phyloP scores from a whole-genome alignment of 2,329 filamentous ascomycete genomes.

The Helicocarpus griseus region DNA sequence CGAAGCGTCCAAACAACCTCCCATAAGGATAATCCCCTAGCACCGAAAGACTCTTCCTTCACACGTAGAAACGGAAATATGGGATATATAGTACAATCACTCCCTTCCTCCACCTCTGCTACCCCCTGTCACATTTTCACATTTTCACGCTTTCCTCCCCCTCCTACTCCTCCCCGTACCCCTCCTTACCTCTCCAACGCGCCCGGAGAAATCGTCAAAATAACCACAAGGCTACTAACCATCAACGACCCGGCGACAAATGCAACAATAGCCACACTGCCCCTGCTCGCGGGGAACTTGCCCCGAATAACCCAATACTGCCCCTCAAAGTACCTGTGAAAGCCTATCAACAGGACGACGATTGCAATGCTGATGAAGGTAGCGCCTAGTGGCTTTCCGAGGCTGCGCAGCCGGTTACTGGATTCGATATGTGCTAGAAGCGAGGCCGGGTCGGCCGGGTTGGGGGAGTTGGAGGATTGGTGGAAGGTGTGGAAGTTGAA shows the following conservation, averaged over 20 bases:
- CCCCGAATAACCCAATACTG: slow-evolving; percentile 59
- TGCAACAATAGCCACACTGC: slow-evolving; percentile 51
- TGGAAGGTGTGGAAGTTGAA: neutral
- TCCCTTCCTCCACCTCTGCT: no score
- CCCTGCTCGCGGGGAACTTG: slow-evolving; percentile 55
- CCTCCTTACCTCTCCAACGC: slow-evolving; percentile 6
- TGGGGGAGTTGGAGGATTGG: neutral
- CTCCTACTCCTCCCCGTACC: neutral
- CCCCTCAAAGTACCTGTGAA: slow-evolving; percentile 57
- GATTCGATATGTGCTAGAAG: slow-evolving; percentile 7
- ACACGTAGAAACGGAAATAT: no score
- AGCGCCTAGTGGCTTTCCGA: slow-evolving; percentile 54
- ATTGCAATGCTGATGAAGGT: slow-evolving; percentile 55
- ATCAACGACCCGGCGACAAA: slow-evolving; percentile 48
- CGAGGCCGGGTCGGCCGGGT: neutral
- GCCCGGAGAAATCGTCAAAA: slow-evolving; percentile 45
- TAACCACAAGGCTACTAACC: slow-evolving; percentile 49
- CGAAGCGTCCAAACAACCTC: no score
- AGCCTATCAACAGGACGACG: slow-evolving; percentile 51
- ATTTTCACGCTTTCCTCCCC: slow-evolving; percentile 2
- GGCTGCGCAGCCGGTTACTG: slow-evolving; percentile 33
- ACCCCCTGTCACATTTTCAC: no score
- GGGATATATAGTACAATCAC: no score
- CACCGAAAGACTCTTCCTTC: no score
- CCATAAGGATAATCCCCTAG: no score